Evolutionary conservation across 2,329 filamentous ascomycete genomes (phyloP), one percentile per base, ranked within the genome.

Genomic region (Thelonectria blattea): DNA sequence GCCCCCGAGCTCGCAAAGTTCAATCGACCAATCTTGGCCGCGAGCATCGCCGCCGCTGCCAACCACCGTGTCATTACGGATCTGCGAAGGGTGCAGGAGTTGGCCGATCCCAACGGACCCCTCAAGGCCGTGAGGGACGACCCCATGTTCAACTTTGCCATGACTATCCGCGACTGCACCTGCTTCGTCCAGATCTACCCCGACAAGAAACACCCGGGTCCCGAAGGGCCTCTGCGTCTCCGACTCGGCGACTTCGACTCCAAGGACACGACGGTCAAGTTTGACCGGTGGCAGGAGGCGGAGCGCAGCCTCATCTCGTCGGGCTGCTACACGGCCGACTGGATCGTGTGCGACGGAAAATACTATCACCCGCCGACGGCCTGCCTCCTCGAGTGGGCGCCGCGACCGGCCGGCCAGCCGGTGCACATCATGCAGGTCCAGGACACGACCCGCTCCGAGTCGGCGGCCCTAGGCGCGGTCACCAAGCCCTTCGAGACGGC

Each of bases 151-250:
- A 82, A 85, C 12, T 79, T 91, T 7, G 90, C 90, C 57, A 94
- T 94, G 91, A 93, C 91, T 3, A 74, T 95, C 65, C 81, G 91
- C 51, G 91, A 95, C 78, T 93, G 91, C 73, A 91, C 90, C 3
- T 84, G 91, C 68, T 93, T 89, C 70, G 79, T 92, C 42, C 85
- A 86, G 68, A 82, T 92, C 57, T 75, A 75, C 45, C 67, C 64
- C 15, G 55, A 62, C 15, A 61, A 60, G 32, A 30, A 61, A 24
- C 50, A 62, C 50, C 46, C 63, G 6, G 61, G 68, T 45, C 48
- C 63, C 8, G 61, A 68, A 1, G 63, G 67, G 7, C 71, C 73
- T 1, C 74, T 87, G 7, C 80, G 85, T 56, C 81, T 86, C 45
- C 85, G 89, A 55, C 81, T 95, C 10, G 90, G 89, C 1, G 91